Percentiles rank a stretch among this genome's conserved stretches.
Evolutionary conservation across 2,329 filamentous ascomycete species (phyloP).

Genomic region (Colletotrichum sp.): DNA sequence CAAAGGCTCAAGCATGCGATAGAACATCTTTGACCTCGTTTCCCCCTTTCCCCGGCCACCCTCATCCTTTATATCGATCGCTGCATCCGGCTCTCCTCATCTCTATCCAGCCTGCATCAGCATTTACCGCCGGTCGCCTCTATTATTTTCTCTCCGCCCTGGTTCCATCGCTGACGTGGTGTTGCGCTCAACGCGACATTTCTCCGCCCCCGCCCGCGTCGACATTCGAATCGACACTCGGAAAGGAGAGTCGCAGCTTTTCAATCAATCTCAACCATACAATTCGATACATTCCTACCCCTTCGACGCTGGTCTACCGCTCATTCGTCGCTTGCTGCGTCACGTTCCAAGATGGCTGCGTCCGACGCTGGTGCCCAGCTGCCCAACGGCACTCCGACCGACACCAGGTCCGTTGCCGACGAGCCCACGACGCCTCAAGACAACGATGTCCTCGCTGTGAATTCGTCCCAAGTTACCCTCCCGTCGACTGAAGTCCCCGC

Average conservation of each 20-base stretch:
- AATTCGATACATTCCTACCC: background rate
- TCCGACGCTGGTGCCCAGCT: slow-evolving; percentile 36
- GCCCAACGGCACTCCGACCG: slow-evolving; percentile 31
- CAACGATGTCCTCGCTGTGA: slow-evolving; percentile 26
- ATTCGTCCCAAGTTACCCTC: slow-evolving; percentile 58
- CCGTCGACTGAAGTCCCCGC: slow-evolving; percentile 61
- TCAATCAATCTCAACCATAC: background rate
- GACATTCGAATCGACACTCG: background rate
- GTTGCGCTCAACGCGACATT: slow-evolving; percentile 2
- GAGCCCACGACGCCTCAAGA: slow-evolving; percentile 38
- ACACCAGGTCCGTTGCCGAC: slow-evolving; percentile 28
- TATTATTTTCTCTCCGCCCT: background rate
- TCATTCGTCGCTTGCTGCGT: background rate
- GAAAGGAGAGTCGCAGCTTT: background rate
- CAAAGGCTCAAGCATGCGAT: slow-evolving; percentile 11
- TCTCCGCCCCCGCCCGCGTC: background rate
- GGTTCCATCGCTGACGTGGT: slow-evolving; percentile 19
- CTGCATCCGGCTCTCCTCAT: background rate
- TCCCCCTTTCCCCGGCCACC: background rate
- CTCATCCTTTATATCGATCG: background rate
- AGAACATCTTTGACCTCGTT: slow-evolving; percentile 7
- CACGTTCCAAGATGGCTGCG: slow-evolving; percentile 36
- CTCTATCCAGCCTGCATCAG: background rate
- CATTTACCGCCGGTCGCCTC: background rate
- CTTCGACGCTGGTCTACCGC: background rate